Evolutionary conservation across 768 basidiomycete species (phyloP).

Genomic region (Psilocybe sp.): DNA sequence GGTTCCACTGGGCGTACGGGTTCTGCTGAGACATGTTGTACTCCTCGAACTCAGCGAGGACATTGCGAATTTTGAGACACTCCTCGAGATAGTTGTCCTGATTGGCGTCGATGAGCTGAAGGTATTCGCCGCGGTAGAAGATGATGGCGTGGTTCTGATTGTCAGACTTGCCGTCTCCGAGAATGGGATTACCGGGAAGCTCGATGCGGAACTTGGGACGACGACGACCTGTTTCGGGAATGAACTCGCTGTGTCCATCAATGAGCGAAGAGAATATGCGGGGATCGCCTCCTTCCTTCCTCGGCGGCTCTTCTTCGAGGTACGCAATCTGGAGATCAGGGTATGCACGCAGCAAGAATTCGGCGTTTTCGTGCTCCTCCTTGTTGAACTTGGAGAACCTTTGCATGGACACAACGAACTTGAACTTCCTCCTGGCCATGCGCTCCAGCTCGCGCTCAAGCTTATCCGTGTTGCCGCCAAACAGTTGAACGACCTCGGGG

Average conservation of each 20-base stretch:
- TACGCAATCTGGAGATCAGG: constrained; percentile 99
- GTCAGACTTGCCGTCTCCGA: constrained; percentile 98
- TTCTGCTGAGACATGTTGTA: constrained; percentile 81
- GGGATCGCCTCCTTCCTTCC: constrained; percentile 94
- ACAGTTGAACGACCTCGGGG: constrained; percentile 96
- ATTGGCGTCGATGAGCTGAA: constrained; percentile 99
- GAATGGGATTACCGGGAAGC: constrained; percentile 96
- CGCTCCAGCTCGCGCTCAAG: constrained; percentile 95
- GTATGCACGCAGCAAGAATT: constrained; percentile 95
- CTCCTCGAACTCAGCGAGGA: constrained; percentile 98
- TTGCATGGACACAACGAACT: constrained; percentile 99
- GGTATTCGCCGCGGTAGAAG: constrained; percentile 98
- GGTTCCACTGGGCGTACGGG: constrained; percentile 89
- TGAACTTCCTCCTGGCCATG: constrained; percentile 98
- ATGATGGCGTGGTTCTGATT: constrained; percentile 99
- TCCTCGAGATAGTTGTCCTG: constrained; percentile 99
- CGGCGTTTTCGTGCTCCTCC: constrained; percentile 98
- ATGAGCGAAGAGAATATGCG: constrained; percentile 95
- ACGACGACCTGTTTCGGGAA: constrained; percentile 82
- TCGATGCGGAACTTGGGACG: constrained; percentile 98
- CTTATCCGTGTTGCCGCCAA: constrained; percentile 96
- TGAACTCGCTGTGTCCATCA: constrained; percentile 96
- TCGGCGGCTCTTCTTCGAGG: constrained; percentile 90
- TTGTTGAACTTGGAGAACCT: constrained; percentile 99
- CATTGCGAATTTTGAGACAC: constrained; percentile 97